These are phyloP conservation scores for Limnomonas spitsbergensis DNA, from an alignment of 139 green algal genomes.

Conservation along the genomic window DNA sequence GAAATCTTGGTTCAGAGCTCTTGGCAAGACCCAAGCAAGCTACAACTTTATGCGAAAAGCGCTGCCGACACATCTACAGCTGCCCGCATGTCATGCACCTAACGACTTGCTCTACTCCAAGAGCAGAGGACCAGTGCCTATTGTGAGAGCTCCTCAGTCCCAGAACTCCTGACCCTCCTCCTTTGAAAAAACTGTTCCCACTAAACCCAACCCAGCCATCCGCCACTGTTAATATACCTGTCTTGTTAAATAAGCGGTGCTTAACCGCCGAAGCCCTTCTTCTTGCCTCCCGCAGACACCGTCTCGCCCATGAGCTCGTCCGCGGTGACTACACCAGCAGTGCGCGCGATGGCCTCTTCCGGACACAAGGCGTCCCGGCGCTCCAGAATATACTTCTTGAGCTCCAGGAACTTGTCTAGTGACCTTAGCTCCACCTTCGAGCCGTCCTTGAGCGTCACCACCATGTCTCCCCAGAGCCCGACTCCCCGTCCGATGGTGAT, in stretches of 20 bases:
- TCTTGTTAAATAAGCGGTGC: too few species aligned
- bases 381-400: slow-evolving; percentile 79
- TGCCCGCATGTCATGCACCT: too few species aligned
- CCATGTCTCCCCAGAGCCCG: slow-evolving; percentile 89
- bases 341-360: not conserved
- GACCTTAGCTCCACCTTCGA: slow-evolving; percentile 80
- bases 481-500: slow-evolving; percentile 67
- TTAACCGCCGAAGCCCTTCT: slow-evolving; percentile 14
- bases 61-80: too few species aligned
- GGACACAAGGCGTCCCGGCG: slow-evolving; percentile 47
- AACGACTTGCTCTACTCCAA: too few species aligned
- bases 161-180: not conserved
- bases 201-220: not conserved
- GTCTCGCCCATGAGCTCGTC: slow-evolving; percentile 32
- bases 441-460: slow-evolving; percentile 65
- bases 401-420: slow-evolving; percentile 74
- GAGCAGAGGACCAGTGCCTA: too few species aligned
- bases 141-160: too few species aligned
- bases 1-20: too few species aligned
- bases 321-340: slow-evolving; percentile 14
- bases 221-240: not conserved
- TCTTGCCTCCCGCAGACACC: not conserved
- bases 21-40: too few species aligned
- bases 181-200: not conserved
- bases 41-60: too few species aligned